phyloP scores from a whole-genome alignment of 345 rosid genomes.

The Eutrema heterophyllum region DNA sequence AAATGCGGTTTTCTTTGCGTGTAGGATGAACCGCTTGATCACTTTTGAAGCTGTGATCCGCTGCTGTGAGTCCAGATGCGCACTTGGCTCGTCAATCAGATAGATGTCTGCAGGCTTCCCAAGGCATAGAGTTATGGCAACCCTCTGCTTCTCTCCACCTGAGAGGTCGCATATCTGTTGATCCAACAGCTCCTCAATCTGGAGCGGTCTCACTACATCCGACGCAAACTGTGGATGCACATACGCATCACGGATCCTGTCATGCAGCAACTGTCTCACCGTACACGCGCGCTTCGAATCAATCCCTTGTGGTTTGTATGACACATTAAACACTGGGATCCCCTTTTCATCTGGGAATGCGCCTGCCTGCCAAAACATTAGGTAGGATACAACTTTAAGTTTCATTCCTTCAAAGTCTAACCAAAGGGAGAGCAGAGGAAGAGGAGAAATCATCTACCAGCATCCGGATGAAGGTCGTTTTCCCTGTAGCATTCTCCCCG shows the following conservation, averaged over 20 bases:
- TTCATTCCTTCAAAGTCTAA: background rate
- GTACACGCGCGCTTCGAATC: conserved; percentile 57
- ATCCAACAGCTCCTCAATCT: conserved; percentile 79
- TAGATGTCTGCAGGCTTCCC: conserved; percentile 96
- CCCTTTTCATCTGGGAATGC: conserved; percentile 64
- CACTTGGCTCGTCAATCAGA: conserved; percentile 88
- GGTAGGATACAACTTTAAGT: background rate
- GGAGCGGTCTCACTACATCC: conserved; percentile 92
- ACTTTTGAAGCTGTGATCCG: conserved; percentile 89
- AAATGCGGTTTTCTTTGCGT: conserved; percentile 85
- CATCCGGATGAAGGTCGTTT: conserved; percentile 91
- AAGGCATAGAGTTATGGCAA: conserved; percentile 78
- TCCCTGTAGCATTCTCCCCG: conserved; percentile 50
- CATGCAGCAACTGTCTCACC: conserved; percentile 74
- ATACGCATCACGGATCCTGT: conserved; percentile 70
- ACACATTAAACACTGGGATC: conserved; percentile 84
- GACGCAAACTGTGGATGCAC: conserved; percentile 82
- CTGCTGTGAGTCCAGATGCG: conserved; percentile 90
- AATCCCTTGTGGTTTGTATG: conserved; percentile 87
- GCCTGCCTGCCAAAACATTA: conserved; percentile 52
- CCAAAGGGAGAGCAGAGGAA: background rate
- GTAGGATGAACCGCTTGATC: conserved; percentile 86
- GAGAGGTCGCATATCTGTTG: conserved; percentile 78
- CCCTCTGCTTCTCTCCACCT: conserved; percentile 92
- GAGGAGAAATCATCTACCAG: conserved; percentile 43